Evolutionary conservation across 176 grass and related monocot genomes (phyloP).

Genomic region (Eleusine coracana): DNA sequence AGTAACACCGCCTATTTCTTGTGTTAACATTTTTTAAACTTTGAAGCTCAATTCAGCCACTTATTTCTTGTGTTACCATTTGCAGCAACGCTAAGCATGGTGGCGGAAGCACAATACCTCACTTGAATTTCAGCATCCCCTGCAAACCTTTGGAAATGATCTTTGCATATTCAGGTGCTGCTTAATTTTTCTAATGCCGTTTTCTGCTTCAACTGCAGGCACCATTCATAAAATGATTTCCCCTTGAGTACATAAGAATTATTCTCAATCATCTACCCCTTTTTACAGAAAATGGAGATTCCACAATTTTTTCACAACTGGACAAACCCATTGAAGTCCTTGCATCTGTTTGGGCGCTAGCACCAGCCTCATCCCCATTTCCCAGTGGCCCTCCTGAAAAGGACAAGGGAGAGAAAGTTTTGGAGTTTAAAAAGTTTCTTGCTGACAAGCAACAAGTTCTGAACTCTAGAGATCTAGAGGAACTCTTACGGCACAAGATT

Average conservation of each 20-base stretch:
- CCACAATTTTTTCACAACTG: constrained; percentile 56
- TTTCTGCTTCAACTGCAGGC: constrained; percentile 2
- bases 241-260: constrained; percentile 12
- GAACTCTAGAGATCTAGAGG: constrained; percentile 48
- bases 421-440: constrained; percentile 77
- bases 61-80: constrained; percentile 31
- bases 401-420: constrained; percentile 40
- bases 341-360: constrained; percentile 74
- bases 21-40: constrained; percentile 34
- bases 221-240: background rate
- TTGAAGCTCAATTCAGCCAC: background rate
- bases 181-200: constrained; percentile 13
- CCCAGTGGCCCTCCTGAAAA: constrained; percentile 25
- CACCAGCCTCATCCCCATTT: constrained; percentile 46
- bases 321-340: constrained; percentile 78
- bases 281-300: constrained; percentile 52
- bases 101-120: constrained; percentile 83
- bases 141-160: constrained; percentile 66
- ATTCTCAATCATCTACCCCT: background rate
- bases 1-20: constrained; percentile 16
- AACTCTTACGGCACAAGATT: constrained; percentile 49
- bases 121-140: constrained; percentile 93
- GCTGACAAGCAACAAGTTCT: constrained; percentile 51
- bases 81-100: constrained; percentile 96
- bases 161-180: constrained; percentile 77